Base-by-base conservation (phyloP, 768 basidiomycete genomes). In the Mycena olivaceomarginata region DNA sequence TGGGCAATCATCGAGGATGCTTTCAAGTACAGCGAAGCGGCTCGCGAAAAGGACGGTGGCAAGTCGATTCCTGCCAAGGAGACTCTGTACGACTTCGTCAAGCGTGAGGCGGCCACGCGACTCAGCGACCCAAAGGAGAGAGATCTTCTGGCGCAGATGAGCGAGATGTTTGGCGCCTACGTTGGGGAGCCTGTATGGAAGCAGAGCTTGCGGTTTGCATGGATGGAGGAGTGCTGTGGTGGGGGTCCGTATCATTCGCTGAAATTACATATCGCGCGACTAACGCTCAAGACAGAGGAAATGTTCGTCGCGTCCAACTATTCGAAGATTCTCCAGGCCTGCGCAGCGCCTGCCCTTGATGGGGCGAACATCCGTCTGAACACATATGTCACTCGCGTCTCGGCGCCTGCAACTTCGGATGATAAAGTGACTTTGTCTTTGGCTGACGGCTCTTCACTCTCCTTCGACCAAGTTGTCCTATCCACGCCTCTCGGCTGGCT, bases 201-300 rank as follows among this genome's bases (percentile, higher is more conserved):
- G 72, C 79, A 80, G 64, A 78, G 77, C 59, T 63, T 80, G n/a
- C 64, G 77, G 37, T 80, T 80, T 71, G 77, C 79, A 31, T 80
- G 79, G 79, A 80, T 80, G 79, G 79, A 80, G 59, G 79, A 80
- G 60, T 80, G 79, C 39, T 80, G 79, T 71, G 77, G 77, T 40
- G 79, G 79, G 48, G 75, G 79, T 78, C n/a, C n/a, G 76, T 67
- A n/a, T 53, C 67, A 18, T 67, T 68, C 43, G 41, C 37, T 69
- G 22, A 1, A 46, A 67, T 4, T n/a, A 22, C 13, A 53, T 16
- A n/a, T 67, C 31, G 12, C 39, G 22, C 48, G 40, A 31, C 72
- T 71, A 53, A 79, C 40, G 45, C 22, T 31, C 45, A 46, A 57
- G 56, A 22, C 66, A 80, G 80, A 67, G 67, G 80, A 80, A 56